These are phyloP conservation scores for Maudiozyma turicensis DNA, from an alignment of 805 yeast species.

Conservation along the genomic window DNA sequence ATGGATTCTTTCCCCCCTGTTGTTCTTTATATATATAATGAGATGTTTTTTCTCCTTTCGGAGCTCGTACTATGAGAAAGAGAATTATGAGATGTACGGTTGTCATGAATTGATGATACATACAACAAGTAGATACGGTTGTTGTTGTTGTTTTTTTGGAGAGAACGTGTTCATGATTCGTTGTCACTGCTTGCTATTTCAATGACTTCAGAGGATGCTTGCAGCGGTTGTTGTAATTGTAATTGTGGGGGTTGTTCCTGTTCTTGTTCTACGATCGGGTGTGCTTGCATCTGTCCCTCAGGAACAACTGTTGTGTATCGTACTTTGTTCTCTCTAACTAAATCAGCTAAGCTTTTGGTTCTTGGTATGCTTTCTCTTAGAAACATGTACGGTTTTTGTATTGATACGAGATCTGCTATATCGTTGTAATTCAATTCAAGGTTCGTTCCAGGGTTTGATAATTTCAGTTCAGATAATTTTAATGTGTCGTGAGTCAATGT, in stretches of 20 bases:
- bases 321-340: conserved; percentile 21
- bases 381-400: conserved; percentile 15
- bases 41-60: no score
- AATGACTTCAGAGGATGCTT: not conserved
- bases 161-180: not conserved
- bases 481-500: conserved; percentile 16
- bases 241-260: not conserved
- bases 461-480: conserved; percentile 6
- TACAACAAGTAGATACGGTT: no score
- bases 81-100: no score
- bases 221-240: not conserved
- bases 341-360: conserved; percentile 15
- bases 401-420: conserved; percentile 13
- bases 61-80: no score
- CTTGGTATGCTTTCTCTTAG: conserved; percentile 21
- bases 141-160: not conserved
- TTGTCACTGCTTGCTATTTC: conserved; percentile 2
- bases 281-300: not conserved
- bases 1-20: no score
- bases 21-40: no score
- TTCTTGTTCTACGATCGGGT: not conserved
- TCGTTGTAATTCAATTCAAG: conserved; percentile 16
- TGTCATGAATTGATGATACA: no score
- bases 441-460: not conserved
- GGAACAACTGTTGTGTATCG: conserved; percentile 8